These are phyloP conservation scores for Tulasnella calospora DNA, from an alignment of 768 basidiomycete genomes.

Conservation along the genomic window DNA sequence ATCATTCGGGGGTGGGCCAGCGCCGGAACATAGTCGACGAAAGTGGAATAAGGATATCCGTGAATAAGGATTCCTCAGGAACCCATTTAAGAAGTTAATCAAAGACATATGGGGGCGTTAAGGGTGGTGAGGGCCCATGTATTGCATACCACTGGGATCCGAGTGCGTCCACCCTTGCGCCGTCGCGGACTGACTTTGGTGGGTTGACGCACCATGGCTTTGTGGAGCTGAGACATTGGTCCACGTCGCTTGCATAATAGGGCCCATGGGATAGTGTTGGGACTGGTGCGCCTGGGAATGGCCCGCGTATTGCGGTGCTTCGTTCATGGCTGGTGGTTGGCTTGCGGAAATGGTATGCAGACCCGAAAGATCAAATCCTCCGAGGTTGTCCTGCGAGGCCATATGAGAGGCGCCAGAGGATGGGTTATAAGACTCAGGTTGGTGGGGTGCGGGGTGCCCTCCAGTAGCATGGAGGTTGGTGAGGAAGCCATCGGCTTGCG, in stretches of 20 bases:
- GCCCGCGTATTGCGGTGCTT: neutral
- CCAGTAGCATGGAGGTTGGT: neutral
- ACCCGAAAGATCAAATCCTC: neutral
- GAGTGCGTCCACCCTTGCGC: neutral
- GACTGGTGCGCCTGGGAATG: neutral
- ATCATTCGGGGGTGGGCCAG: neutral
- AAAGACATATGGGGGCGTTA: neutral
- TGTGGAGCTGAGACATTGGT: neutral
- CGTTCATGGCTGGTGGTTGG: neutral
- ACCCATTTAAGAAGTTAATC: neutral
- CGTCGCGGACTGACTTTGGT: too few relatives aligned
- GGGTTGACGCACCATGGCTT: neutral
- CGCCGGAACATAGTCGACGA: neutral
- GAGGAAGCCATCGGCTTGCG: neutral
- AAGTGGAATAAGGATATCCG: conserved; percentile 5
- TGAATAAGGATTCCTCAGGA: neutral
- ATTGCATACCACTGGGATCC: neutral
- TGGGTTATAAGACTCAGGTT: neutral
- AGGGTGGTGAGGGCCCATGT: neutral
- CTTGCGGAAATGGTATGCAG: neutral
- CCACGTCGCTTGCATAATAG: neutral
- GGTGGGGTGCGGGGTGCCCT: neutral
- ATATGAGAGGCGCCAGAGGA: neutral
- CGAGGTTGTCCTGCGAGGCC: neutral
- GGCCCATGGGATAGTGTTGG: neutral